Percentiles rank a stretch among this genome's conserved stretches.
phyloP scores from a whole-genome alignment of 169 alveolate species.

The Plasmodium adleri region DNA sequence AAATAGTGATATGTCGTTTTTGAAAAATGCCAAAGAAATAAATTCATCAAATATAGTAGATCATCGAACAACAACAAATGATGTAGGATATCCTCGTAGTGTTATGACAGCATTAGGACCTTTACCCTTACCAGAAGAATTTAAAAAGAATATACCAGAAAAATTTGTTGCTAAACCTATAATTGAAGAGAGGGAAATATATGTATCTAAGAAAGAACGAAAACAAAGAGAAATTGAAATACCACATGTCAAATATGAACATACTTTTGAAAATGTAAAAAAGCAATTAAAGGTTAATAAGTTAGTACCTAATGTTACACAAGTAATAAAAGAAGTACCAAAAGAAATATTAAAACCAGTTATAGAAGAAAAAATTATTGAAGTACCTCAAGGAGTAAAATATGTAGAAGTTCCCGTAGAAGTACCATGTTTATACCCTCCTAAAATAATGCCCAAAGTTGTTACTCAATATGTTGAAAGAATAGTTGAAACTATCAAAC shows the following conservation, averaged over 20 bases:
- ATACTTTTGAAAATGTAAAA: conserved; percentile 86
- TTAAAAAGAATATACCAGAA: conserved; percentile 87
- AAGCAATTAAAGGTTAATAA: conserved; percentile 82
- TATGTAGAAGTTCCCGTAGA: conserved; percentile 91
- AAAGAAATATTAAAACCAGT: conserved; percentile 87
- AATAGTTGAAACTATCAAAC: conserved; percentile 87
- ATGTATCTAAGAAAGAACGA: conserved; percentile 88
- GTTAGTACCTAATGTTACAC: conserved; percentile 85
- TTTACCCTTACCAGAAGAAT: conserved; percentile 88
- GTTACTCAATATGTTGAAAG: conserved; percentile 88
- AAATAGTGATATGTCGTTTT: neutral
- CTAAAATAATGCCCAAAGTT: conserved; percentile 88
- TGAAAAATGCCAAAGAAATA: neutral
- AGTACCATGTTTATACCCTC: conserved; percentile 90
- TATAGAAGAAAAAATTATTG: conserved; percentile 89
- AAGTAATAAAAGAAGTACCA: conserved; percentile 87
- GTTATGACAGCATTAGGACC: conserved; percentile 92
- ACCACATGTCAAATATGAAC: conserved; percentile 90
- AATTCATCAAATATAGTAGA: conserved; percentile 11
- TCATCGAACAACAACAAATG: conserved; percentile 53
- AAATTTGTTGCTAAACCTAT: conserved; percentile 90
- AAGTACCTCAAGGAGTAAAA: conserved; percentile 90
- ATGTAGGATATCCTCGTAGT: conserved; percentile 82
- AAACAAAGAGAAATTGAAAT: conserved; percentile 88
- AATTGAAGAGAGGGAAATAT: conserved; percentile 88